These are phyloP conservation scores for Lentinula edodes DNA, from an alignment of 768 basidiomycete genomes.

Conservation along the genomic window DNA sequence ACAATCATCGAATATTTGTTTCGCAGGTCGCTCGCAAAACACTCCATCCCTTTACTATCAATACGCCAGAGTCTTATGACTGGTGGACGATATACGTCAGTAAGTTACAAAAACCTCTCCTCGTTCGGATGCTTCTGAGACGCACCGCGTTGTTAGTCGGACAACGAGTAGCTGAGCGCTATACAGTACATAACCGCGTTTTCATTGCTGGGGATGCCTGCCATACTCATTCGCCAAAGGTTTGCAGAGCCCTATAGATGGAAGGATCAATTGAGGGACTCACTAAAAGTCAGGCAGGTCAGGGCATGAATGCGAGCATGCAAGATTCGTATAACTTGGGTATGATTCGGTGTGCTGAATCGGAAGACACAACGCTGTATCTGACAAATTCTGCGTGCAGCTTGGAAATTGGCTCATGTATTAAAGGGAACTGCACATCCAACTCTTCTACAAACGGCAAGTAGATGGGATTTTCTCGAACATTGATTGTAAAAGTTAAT, in stretches of 20 bases:
- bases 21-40: constrained; percentile 49
- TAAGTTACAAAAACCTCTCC: constrained; percentile 21
- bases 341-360: constrained; percentile 9
- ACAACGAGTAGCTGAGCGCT: constrained; percentile 66
- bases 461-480: neutral
- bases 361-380: neutral
- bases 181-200: constrained; percentile 54
- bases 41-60: constrained; percentile 50
- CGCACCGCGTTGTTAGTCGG: constrained; percentile 43
- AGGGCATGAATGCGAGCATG: constrained; percentile 78
- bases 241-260: constrained; percentile 14
- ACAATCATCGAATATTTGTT: neutral
- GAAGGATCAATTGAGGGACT: neutral
- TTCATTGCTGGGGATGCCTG: constrained; percentile 79
- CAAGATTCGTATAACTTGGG: constrained; percentile 70
- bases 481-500: neutral
- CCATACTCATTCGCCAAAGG: constrained; percentile 66
- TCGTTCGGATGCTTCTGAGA: too few species aligned
- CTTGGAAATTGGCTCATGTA: constrained; percentile 59
- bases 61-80: constrained; percentile 42
- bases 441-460: constrained; percentile 45
- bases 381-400: constrained; percentile 17
- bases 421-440: constrained; percentile 47
- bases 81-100: constrained; percentile 77
- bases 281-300: constrained; percentile 32